Evolutionary conservation across 2,329 filamentous ascomycete genomes (phyloP).

Genomic region (Penicillium sp.): DNA sequence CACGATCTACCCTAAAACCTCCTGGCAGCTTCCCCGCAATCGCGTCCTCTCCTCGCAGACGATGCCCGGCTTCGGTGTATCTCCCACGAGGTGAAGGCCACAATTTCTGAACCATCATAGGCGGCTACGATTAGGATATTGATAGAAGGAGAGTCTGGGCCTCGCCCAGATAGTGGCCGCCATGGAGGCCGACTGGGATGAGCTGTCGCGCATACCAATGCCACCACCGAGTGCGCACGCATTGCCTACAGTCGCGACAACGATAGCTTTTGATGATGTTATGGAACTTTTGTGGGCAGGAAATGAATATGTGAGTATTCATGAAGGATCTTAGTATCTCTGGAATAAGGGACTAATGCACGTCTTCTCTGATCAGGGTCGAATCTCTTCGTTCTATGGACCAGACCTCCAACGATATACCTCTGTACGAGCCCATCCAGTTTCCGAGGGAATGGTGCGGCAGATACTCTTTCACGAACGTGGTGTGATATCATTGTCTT

Average conservation of each 20-base stretch:
- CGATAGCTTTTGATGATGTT: constrained; percentile 79
- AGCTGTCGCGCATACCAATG: constrained; percentile 78
- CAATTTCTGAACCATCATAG: constrained; percentile 8
- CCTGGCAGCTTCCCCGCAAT: constrained; percentile 34
- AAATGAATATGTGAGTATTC: constrained; percentile 69
- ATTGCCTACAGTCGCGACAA: constrained; percentile 65
- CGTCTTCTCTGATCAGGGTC: constrained; percentile 56
- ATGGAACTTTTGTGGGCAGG: constrained; percentile 92
- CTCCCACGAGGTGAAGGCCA: constrained; percentile 30
- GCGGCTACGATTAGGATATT: background rate
- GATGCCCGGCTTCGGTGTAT: constrained; percentile 32
- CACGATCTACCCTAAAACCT: background rate
- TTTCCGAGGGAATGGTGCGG: constrained; percentile 70
- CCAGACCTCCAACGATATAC: constrained; percentile 83
- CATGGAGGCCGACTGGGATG: constrained; percentile 48
- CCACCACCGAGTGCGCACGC: constrained; percentile 69
- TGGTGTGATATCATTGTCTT: constrained; percentile 79
- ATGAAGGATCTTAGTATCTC: background rate
- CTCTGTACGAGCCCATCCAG: constrained; percentile 73
- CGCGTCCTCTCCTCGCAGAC: constrained; percentile 30
- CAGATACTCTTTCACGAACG: constrained; percentile 89
- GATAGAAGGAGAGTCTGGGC: constrained; percentile 1
- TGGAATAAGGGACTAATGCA: constrained; percentile 12
- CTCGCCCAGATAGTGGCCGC: constrained; percentile 17
- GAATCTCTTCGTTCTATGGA: constrained; percentile 82